phyloP scores from a whole-genome alignment of 192 early-diverging fungal species.

The Haplosporangium gracile region DNA sequence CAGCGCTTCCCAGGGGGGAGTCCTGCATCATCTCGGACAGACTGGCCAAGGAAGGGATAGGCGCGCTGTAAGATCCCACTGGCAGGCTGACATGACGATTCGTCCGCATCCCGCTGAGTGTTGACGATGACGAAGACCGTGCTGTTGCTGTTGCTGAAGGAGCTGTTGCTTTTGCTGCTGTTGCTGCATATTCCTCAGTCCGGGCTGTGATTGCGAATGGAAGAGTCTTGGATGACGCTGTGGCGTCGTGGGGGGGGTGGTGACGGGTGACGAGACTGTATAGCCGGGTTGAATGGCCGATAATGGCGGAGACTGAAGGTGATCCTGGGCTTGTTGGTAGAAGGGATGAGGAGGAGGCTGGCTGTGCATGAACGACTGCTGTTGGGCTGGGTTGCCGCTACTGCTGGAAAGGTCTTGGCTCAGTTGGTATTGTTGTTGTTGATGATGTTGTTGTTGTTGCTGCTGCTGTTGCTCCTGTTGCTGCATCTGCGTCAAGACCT shows the following conservation, averaged over 20 bases:
- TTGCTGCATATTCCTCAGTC: constrained; percentile 41
- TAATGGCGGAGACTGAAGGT: constrained; percentile 27
- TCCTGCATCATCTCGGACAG: constrained; percentile 54
- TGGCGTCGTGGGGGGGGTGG: constrained; percentile 37
- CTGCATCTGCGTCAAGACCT: constrained; percentile 32
- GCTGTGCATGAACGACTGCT: not conserved
- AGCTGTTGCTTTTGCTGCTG: constrained; percentile 47
- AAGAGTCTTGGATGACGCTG: constrained; percentile 37
- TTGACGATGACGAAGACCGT: constrained; percentile 39
- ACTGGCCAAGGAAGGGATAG: constrained; percentile 47
- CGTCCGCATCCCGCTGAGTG: constrained; percentile 30
- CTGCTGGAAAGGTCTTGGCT: not conserved
- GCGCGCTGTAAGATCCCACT: constrained; percentile 40
- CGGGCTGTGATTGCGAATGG: constrained; percentile 53
- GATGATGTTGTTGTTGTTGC: constrained; percentile 12
- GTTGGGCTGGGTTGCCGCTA: not conserved
- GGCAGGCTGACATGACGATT: constrained; percentile 47
- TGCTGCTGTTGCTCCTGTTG: constrained; percentile 27
- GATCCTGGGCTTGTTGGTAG: constrained; percentile 6
- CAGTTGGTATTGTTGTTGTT: not conserved
- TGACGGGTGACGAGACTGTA: constrained; percentile 20
- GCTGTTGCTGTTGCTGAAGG: constrained; percentile 29
- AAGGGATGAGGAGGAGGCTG: constrained; percentile 3
- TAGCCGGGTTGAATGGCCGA: constrained; percentile 13
- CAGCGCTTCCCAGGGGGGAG: constrained; percentile 16